Conservation (phyloP, 1,284 basidiomycete genomes). For the Xerocomus nothofagi region DNA sequence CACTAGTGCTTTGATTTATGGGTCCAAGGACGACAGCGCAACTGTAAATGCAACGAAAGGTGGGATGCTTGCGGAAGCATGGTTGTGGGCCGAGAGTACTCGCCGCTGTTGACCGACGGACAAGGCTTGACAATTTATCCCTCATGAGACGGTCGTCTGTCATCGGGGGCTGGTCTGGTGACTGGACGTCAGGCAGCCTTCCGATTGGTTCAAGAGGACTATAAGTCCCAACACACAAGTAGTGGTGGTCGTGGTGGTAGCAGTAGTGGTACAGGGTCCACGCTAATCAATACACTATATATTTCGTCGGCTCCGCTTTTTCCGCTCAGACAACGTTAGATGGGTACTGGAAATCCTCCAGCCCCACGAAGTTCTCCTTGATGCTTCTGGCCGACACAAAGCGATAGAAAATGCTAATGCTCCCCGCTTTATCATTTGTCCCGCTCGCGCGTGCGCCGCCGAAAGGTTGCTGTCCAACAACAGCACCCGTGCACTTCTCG, state of each 20-base stretch:
- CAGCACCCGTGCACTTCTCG: slow-evolving; percentile 95
- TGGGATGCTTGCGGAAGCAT: not conserved
- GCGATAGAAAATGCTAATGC: slow-evolving; percentile 86
- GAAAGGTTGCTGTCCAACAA: slow-evolving; percentile 96
- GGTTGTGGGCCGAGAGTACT: not conserved
- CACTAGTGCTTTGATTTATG: slow-evolving; percentile 4
- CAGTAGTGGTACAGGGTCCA: not conserved
- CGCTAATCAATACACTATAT: too few species aligned
- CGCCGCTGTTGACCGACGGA: not conserved
- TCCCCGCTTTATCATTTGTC: slow-evolving; percentile 98
- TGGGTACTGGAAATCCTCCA: slow-evolving; percentile 80
- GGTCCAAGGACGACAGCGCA: not conserved
- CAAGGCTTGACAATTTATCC: not conserved
- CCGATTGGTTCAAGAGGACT: not conserved
- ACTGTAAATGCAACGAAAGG: slow-evolving; percentile 3
- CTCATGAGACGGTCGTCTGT: not conserved
- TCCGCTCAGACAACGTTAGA: slow-evolving; percentile 70
- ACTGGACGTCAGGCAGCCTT: too few species aligned
- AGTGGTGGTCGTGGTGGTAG: too few species aligned
- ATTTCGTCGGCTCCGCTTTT: not conserved
- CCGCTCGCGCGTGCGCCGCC: slow-evolving; percentile 92
- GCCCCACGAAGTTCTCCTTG: slow-evolving; percentile 91
- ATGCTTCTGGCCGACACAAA: slow-evolving; percentile 91
- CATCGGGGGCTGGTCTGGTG: too few species aligned
- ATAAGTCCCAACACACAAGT: not conserved